Conservation (phyloP, 2,329 filamentous ascomycete species). For the Stemphylium vesicarium region DNA sequence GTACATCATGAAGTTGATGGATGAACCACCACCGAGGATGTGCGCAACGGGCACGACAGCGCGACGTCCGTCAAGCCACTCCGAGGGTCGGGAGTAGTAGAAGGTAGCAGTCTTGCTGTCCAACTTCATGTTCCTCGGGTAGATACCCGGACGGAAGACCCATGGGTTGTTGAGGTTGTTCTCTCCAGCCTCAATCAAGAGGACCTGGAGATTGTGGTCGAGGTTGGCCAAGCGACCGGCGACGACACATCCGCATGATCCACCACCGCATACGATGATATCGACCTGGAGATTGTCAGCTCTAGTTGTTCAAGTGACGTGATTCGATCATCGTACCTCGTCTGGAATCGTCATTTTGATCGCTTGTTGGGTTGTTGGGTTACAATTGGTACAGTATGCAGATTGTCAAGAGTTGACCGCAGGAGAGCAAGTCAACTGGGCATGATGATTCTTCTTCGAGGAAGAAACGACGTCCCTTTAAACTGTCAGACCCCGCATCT, state of each 20-base stretch:
- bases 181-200: constrained; percentile 74
- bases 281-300: constrained; percentile 59
- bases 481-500: constrained; percentile 42
- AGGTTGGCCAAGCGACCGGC: constrained; percentile 71
- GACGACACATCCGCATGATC: constrained; percentile 65
- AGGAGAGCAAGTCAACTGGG: constrained; percentile 42
- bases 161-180: constrained; percentile 79
- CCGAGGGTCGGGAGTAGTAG: constrained; percentile 77
- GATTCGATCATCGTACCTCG: constrained; percentile 52
- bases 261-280: constrained; percentile 79
- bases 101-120: constrained; percentile 84
- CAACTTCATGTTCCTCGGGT: constrained; percentile 78
- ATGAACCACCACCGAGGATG: constrained; percentile 73
- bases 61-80: constrained; percentile 72
- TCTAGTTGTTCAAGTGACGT: neutral
- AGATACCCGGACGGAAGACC: constrained; percentile 77
- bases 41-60: constrained; percentile 78
- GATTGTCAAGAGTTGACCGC: constrained; percentile 23
- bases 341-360: constrained; percentile 69
- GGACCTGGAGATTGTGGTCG: constrained; percentile 74
- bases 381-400: constrained; percentile 3
- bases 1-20: constrained; percentile 84
- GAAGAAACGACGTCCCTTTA: constrained; percentile 33
- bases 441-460: constrained; percentile 16
- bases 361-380: constrained; percentile 2